These are phyloP conservation scores for Hemisphaericaspora nanyangensis DNA, from an alignment of 805 yeast species.

Conservation along the genomic window DNA sequence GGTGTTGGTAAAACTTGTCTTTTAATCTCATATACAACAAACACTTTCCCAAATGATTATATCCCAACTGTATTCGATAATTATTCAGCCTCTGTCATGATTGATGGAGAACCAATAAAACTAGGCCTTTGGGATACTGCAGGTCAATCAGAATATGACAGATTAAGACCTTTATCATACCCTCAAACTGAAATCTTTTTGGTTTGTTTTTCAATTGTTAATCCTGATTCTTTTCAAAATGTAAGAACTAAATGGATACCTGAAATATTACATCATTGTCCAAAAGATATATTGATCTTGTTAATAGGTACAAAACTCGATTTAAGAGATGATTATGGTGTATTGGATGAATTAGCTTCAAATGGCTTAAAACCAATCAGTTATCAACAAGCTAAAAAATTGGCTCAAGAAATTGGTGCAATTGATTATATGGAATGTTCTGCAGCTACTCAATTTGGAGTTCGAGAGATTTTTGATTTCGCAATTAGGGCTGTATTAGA, in stretches of 20 bases:
- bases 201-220: constrained; percentile 80
- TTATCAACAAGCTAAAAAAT: constrained; percentile 54
- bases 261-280: constrained; percentile 81
- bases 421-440: constrained; percentile 82
- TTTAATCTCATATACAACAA: constrained; percentile 84
- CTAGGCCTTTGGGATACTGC: constrained; percentile 95
- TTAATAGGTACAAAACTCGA: constrained; percentile 89
- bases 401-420: constrained; percentile 71
- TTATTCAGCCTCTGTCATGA: constrained; percentile 81
- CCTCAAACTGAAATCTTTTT: constrained; percentile 90
- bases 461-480: constrained; percentile 76
- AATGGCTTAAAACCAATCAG: constrained; percentile 61
- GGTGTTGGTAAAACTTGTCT: constrained; percentile 94
- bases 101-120: constrained; percentile 76
- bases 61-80: constrained; percentile 94
- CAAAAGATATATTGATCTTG: constrained; percentile 61
- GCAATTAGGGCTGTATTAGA: constrained; percentile 70
- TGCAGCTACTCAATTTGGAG: constrained; percentile 85
- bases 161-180: constrained; percentile 83
- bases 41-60: constrained; percentile 89
- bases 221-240: constrained; percentile 76
- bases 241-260: constrained; percentile 76
- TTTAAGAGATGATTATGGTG: constrained; percentile 75
- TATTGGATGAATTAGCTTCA: constrained; percentile 63
- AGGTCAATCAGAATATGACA: constrained; percentile 89